Conservation (phyloP, 2,329 filamentous ascomycete species). For the Ophiostoma australiae region DNA sequence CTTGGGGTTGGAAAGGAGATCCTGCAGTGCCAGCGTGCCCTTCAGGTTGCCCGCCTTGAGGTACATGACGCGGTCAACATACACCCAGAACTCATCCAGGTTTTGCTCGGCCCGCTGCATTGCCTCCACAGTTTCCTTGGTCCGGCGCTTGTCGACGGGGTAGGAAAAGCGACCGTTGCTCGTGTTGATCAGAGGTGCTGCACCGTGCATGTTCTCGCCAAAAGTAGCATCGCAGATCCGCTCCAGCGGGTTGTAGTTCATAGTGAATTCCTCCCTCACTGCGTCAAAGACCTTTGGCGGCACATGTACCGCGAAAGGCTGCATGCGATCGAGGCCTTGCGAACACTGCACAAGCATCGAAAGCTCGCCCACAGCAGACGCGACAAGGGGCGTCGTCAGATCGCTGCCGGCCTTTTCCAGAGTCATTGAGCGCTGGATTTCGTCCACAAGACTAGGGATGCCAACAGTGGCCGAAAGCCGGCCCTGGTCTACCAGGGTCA, state of each 20-base stretch:
- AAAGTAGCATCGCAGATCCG: not conserved
- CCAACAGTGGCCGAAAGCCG: not conserved
- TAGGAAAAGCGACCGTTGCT: conserved; percentile 41
- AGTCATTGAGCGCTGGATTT: conserved; percentile 4
- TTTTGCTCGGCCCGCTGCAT: conserved; percentile 45
- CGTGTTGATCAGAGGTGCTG: conserved; percentile 33
- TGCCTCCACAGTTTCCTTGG: conserved; percentile 40
- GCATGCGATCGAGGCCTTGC: not conserved
- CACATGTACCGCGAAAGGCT: not conserved
- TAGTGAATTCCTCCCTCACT: not conserved
- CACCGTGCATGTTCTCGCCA: conserved; percentile 16
- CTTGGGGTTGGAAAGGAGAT: not conserved
- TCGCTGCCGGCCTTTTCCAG: not conserved
- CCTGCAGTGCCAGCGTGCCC: not conserved
- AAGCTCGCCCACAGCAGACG: not conserved
- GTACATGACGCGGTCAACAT: conserved; percentile 32
- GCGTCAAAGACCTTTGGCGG: not conserved
- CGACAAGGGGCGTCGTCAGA: not conserved
- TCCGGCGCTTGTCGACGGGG: conserved; percentile 43
- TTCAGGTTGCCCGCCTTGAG: not conserved
- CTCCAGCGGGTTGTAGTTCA: not conserved
- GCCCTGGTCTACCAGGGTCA: not conserved
- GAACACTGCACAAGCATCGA: not conserved
- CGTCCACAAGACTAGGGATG: conserved; percentile 10
- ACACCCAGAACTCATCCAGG: conserved; percentile 46